A percentile compares a stretch with the other conserved stretches of the same genome.
These are phyloP conservation scores for Pseudocercospora eumusae DNA, from an alignment of 2,329 filamentous ascomycete species.

Conservation along the genomic window DNA sequence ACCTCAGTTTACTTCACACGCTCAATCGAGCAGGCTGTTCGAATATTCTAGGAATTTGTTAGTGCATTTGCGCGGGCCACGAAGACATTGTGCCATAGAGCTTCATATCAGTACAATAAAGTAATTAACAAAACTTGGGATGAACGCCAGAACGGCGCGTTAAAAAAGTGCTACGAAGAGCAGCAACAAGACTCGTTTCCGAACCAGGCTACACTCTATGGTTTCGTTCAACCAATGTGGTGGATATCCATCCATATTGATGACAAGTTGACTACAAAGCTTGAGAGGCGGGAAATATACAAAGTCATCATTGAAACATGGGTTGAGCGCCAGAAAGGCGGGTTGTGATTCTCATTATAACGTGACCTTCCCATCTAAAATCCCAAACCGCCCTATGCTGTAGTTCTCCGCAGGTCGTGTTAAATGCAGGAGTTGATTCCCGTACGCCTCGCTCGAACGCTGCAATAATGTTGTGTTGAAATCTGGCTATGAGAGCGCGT, in stretches of 20 bases:
- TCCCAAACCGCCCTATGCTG: constrained; percentile 6
- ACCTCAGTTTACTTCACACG: background rate
- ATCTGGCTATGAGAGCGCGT: background rate
- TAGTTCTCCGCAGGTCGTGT: constrained; percentile 12
- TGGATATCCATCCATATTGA: no score
- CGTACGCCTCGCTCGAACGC: constrained; percentile 34
- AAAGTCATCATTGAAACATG: background rate
- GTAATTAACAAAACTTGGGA: background rate
- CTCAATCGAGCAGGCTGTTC: no score
- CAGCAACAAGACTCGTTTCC: no score
- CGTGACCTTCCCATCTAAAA: background rate
- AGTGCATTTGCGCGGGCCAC: background rate
- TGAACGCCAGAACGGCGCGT: background rate
- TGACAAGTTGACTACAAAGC: no score
- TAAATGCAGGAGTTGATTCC: constrained; percentile 10
- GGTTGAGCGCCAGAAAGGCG: background rate
- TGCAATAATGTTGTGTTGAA: constrained; percentile 29
- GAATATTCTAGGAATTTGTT: no score
- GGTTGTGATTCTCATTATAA: background rate
- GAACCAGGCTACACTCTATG: no score
- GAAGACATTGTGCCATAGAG: background rate
- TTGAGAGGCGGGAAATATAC: no score
- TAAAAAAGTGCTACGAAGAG: no score
- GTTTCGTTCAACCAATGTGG: no score
- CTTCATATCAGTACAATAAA: background rate